phyloP scores from a whole-genome alignment of 805 yeast genomes.

The Clavispora phyllophila region DNA sequence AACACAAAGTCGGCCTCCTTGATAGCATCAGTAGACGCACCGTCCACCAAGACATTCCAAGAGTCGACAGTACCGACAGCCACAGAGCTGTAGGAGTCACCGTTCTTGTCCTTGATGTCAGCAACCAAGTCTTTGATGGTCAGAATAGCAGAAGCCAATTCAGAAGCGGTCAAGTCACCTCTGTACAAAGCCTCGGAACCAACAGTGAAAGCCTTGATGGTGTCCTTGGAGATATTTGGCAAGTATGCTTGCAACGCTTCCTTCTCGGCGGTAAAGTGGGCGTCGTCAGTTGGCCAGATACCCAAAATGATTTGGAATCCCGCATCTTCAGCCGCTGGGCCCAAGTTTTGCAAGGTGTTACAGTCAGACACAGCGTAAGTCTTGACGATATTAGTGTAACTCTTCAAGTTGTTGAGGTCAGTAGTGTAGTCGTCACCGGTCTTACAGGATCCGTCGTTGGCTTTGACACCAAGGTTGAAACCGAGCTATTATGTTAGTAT shows the following conservation, averaged over 20 bases:
- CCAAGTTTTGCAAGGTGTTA: slow-evolving; percentile 77
- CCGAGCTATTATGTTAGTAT: slow-evolving; percentile 16
- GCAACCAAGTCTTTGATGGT: slow-evolving; percentile 57
- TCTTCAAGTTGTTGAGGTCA: slow-evolving; percentile 58
- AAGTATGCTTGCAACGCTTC: slow-evolving; percentile 63
- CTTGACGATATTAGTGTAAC: slow-evolving; percentile 64
- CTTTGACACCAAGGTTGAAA: slow-evolving; percentile 79
- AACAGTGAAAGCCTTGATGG: slow-evolving; percentile 75
- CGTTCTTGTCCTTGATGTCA: slow-evolving; percentile 70
- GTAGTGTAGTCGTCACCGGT: slow-evolving; percentile 59
- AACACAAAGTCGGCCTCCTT: slow-evolving; percentile 78
- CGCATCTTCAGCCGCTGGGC: slow-evolving; percentile 78
- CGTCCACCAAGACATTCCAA: slow-evolving; percentile 89
- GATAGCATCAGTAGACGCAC: slow-evolving; percentile 63
- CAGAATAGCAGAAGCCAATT: slow-evolving; percentile 63
- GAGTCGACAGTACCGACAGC: slow-evolving; percentile 95
- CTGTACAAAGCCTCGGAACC: slow-evolving; percentile 97
- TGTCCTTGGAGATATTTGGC: slow-evolving; percentile 63
- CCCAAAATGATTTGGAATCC: slow-evolving; percentile 79
- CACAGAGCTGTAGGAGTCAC: slow-evolving; percentile 63
- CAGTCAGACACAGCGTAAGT: slow-evolving; percentile 94
- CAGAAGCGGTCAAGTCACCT: slow-evolving; percentile 70
- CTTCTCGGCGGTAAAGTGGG: slow-evolving; percentile 72
- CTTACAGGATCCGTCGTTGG: slow-evolving; percentile 73
- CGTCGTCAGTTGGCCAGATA: slow-evolving; percentile 89